phyloP scores from a whole-genome alignment of 768 basidiomycete species.

The Macrolepiota albuminosa region DNA sequence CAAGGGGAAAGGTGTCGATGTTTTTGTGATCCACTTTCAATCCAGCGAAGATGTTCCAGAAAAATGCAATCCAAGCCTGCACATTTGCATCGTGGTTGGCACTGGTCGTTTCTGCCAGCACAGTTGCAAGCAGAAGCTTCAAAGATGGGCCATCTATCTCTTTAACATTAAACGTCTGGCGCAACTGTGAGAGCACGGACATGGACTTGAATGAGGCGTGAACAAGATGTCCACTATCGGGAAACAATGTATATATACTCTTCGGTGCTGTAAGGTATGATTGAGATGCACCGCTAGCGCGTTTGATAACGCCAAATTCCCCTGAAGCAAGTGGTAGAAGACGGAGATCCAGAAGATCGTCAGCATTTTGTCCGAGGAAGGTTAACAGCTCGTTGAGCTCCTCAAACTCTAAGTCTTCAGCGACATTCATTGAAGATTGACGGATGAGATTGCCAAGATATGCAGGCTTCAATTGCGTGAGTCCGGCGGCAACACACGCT shows the following conservation, averaged over 20 bases:
- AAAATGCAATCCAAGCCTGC: slow-evolving; percentile 23
- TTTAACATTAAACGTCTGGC: slow-evolving; percentile 19
- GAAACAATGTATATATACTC: slow-evolving; percentile 19
- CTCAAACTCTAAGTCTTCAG: slow-evolving; percentile 9
- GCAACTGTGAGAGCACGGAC: slow-evolving; percentile 14
- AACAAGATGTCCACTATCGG: slow-evolving; percentile 19
- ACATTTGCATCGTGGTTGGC: neutral
- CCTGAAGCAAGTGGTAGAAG: slow-evolving; percentile 34
- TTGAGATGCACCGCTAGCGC: slow-evolving; percentile 1
- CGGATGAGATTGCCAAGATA: slow-evolving; percentile 25
- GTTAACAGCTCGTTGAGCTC: slow-evolving; percentile 21
- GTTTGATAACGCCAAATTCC: slow-evolving; percentile 22
- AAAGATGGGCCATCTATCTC: slow-evolving; percentile 15
- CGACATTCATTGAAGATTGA: neutral
- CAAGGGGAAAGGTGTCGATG: slow-evolving; percentile 26
- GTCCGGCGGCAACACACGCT: slow-evolving; percentile 9
- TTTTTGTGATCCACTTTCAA: slow-evolving; percentile 7
- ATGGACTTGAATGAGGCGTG: slow-evolving; percentile 19
- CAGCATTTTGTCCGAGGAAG: slow-evolving; percentile 19
- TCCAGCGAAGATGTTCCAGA: slow-evolving; percentile 25
- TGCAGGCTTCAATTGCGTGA: slow-evolving; percentile 20
- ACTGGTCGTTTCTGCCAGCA: neutral
- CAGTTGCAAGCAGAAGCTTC: slow-evolving; percentile 10
- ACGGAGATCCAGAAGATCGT: slow-evolving; percentile 23
- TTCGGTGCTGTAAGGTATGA: slow-evolving; percentile 22